These are phyloP conservation scores for Colletotrichum sp. DNA, from an alignment of 2,329 filamentous ascomycete species.

Conservation along the genomic window DNA sequence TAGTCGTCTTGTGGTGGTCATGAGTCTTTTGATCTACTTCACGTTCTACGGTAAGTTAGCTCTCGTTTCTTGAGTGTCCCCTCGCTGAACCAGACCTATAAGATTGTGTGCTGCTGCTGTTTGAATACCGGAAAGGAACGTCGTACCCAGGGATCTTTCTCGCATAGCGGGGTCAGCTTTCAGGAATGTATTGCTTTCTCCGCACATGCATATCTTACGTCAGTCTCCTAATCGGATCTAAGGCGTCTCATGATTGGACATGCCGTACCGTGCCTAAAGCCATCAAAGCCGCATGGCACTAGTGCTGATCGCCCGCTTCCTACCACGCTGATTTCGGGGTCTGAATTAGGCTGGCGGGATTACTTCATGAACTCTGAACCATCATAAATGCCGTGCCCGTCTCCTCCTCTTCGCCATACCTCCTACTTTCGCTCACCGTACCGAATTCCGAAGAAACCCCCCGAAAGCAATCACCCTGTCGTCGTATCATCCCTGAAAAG, in stretches of 20 bases:
- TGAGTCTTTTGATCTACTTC: not conserved
- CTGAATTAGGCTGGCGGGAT: not conserved
- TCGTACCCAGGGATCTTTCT: not conserved
- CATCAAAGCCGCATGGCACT: not conserved
- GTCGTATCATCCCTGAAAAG: not conserved
- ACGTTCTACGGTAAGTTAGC: too few species aligned
- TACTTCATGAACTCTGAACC: not conserved
- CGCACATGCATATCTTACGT: not conserved
- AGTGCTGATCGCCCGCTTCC: not conserved
- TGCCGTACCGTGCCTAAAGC: not conserved
- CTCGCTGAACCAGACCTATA: not conserved
- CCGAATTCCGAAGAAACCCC: not conserved
- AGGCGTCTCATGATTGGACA: not conserved
- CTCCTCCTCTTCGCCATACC: not conserved
- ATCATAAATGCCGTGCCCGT: not conserved
- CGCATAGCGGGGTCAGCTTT: not conserved
- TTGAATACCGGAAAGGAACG: not conserved
- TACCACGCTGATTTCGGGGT: not conserved
- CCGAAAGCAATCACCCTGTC: fast-evolving
- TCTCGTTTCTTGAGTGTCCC: not conserved
- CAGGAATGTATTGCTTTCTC: not conserved
- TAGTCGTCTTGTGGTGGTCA: not conserved
- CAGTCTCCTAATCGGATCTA: not conserved
- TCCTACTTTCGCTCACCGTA: not conserved
- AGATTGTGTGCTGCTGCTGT: not conserved